phyloP scores from a whole-genome alignment of 768 basidiomycete species.

The Suillus variegatus region DNA sequence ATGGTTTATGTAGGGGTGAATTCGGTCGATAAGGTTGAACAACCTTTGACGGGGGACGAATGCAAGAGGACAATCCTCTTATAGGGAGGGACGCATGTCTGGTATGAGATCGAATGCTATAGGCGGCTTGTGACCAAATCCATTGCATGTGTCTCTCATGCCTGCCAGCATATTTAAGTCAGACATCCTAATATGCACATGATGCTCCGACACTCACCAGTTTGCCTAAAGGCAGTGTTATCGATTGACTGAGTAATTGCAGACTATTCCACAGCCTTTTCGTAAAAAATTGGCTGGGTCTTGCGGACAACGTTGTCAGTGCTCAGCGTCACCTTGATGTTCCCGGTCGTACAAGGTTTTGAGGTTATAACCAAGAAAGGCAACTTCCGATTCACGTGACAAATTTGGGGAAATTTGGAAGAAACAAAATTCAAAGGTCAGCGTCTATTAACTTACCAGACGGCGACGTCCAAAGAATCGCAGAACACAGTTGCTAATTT shows the following conservation, averaged over 20 bases:
- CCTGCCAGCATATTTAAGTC: conserved; percentile 30
- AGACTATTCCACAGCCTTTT: neutral
- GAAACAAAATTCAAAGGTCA: conserved; percentile 2
- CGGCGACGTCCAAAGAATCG: conserved; percentile 10
- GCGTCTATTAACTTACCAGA: conserved; percentile 8
- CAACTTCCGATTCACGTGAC: neutral
- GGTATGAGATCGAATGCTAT: conserved; percentile 33
- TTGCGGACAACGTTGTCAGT: neutral
- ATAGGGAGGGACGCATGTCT: neutral
- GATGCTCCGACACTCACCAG: conserved; percentile 20
- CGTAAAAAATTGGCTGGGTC: neutral
- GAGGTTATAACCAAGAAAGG: neutral
- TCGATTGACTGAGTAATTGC: neutral
- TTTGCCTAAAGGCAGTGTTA: conserved; percentile 15
- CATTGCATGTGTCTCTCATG: conserved; percentile 76
- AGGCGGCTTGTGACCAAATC: conserved; percentile 57
- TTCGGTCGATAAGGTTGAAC: neutral
- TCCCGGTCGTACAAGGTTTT: neutral
- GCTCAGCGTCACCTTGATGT: neutral
- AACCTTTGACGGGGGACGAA: neutral
- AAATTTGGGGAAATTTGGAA: neutral
- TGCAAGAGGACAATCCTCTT: neutral
- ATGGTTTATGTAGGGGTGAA: conserved; percentile 10
- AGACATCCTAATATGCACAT: neutral
- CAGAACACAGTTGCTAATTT: conserved; percentile 12